A percentile compares a stretch with the other conserved stretches of the same genome.
phyloP scores from a whole-genome alignment of 1,284 basidiomycete species.

The Fomitopsis betulina region DNA sequence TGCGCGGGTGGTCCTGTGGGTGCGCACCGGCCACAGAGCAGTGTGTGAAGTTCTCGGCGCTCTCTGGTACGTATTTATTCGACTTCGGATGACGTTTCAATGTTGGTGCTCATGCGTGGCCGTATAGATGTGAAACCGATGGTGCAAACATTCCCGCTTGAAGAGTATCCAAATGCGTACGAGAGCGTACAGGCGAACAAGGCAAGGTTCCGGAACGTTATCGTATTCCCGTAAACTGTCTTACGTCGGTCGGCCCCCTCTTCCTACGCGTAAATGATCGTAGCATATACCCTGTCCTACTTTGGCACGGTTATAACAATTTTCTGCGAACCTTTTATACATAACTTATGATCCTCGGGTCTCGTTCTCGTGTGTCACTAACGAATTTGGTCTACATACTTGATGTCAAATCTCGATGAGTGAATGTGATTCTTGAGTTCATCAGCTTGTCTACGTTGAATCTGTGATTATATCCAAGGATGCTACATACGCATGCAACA shows the following conservation, averaged over 20 bases:
- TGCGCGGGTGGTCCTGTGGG: slow-evolving; percentile 22
- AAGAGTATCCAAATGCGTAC: slow-evolving; percentile 18
- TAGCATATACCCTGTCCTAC: too few species aligned
- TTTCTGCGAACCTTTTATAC: too few species aligned
- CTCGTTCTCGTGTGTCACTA: too few species aligned
- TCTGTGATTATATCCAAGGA: too few species aligned
- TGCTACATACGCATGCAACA: background rate
- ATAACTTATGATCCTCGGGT: too few species aligned
- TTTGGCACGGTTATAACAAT: too few species aligned
- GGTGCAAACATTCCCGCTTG: slow-evolving; percentile 16
- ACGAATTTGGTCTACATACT: too few species aligned
- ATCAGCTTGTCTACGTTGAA: too few species aligned
- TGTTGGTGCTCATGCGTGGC: background rate
- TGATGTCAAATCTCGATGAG: too few species aligned
- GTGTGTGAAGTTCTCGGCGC: slow-evolving; percentile 16
- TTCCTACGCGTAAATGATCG: too few species aligned
- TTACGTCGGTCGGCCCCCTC: background rate
- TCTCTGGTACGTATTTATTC: slow-evolving; percentile 3
- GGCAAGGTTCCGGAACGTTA: slow-evolving; percentile 21
- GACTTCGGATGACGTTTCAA: background rate
- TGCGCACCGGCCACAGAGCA: slow-evolving; percentile 21
- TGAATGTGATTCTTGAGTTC: too few species aligned
- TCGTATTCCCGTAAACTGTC: slow-evolving; percentile 14
- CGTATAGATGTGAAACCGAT: slow-evolving; percentile 16
- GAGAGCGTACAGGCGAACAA: slow-evolving; percentile 15